These are phyloP conservation scores for Cercospora sesami DNA, from an alignment of 2,329 filamentous ascomycete genomes.

Conservation along the genomic window DNA sequence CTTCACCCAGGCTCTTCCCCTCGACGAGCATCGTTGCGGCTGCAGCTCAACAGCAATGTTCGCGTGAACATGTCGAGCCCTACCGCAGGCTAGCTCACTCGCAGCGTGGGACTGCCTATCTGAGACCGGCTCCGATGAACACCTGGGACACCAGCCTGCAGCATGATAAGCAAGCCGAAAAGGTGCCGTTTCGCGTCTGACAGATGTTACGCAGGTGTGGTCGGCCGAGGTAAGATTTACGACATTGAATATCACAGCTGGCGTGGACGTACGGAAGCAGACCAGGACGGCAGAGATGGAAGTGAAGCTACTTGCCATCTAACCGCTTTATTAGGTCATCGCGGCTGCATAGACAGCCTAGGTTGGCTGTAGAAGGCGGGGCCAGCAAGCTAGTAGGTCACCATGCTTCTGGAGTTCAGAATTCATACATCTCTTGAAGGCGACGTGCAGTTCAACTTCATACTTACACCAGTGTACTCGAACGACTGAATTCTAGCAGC, in stretches of 20 bases:
- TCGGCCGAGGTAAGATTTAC: neutral
- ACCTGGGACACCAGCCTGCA: neutral
- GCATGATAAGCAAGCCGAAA: conserved; percentile 7
- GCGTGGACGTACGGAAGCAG: conserved; percentile 4
- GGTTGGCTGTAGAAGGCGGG: neutral
- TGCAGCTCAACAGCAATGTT: neutral
- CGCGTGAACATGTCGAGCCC: neutral
- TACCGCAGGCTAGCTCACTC: neutral
- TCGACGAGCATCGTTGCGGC: neutral
- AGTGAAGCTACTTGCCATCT: neutral
- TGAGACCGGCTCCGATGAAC: neutral
- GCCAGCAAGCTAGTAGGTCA: neutral
- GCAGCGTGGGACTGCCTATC: conserved; percentile 5
- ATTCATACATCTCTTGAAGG: too few relatives aligned
- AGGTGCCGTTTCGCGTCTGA: conserved; percentile 1
- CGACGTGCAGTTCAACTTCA: neutral
- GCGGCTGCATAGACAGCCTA: neutral
- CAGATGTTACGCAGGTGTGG: neutral
- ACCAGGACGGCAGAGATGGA: conserved; percentile 1
- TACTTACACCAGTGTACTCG: neutral
- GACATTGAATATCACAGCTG: neutral
- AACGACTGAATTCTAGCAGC: neutral
- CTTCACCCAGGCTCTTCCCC: neutral
- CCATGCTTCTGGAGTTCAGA: too few relatives aligned
- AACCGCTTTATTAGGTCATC: conserved; percentile 6